These are phyloP conservation scores for Apiotrichum laibachii DNA, from an alignment of 1,284 basidiomycete species.

Conservation along the genomic window DNA sequence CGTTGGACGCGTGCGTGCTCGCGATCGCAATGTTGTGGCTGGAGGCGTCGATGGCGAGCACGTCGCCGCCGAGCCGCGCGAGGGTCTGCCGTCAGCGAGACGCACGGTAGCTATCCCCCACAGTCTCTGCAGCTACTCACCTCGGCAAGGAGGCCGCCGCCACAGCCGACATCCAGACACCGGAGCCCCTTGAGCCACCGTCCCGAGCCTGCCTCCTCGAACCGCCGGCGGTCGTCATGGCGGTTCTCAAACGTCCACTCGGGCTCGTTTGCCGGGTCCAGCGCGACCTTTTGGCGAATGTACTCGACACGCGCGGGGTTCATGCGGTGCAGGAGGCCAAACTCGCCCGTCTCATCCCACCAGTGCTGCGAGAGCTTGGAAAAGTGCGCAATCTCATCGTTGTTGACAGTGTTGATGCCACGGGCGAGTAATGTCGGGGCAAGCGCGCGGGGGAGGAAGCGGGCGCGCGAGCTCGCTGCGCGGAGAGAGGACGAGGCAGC, in stretches of 20 bases:
- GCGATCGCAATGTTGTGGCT: constrained; percentile 83
- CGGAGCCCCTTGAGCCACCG: constrained; percentile 62
- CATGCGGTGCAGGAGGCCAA: constrained; percentile 87
- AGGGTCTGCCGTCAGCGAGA: constrained; percentile 61
- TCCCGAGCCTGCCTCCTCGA: constrained; percentile 30
- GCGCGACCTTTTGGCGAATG: constrained; percentile 70
- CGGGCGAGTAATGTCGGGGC: not conserved
- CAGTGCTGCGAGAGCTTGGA: constrained; percentile 85
- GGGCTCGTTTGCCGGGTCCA: constrained; percentile 60
- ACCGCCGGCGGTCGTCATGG: constrained; percentile 47
- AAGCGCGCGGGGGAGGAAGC: not conserved
- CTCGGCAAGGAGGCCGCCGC: constrained; percentile 91
- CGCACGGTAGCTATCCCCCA: not conserved
- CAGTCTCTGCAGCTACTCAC: constrained; percentile 59
- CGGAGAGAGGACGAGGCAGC: too few species aligned
- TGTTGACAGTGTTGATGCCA: constrained; percentile 60
- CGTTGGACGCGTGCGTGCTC: constrained; percentile 72
- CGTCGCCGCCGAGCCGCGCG: constrained; percentile 79
- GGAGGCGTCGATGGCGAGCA: constrained; percentile 87
- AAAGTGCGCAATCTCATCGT: constrained; percentile 85
- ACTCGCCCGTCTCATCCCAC: constrained; percentile 97
- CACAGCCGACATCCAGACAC: constrained; percentile 85
- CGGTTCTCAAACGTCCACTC: constrained; percentile 42
- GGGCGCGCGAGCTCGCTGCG: not conserved
- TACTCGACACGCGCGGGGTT: constrained; percentile 87